A percentile compares a stretch with the other conserved stretches of the same genome.
Conservation (phyloP, 2,329 filamentous ascomycete genomes). For the Nemania bipapillata region DNA sequence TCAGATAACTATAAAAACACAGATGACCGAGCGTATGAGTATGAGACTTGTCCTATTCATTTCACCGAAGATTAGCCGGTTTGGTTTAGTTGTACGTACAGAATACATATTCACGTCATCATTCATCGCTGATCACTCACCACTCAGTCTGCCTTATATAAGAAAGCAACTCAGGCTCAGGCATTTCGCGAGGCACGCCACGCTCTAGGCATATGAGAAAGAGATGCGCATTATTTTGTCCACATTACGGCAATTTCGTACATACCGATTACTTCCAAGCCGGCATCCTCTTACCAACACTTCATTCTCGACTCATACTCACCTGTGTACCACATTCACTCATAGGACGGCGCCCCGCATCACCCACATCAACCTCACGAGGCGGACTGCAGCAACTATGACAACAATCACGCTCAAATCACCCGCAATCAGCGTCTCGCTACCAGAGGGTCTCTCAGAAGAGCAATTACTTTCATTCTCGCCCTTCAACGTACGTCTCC, state of each 20-base stretch:
- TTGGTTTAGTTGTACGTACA: background rate
- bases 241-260: background rate
- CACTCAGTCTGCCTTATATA: background rate
- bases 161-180: too few species aligned
- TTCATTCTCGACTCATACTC: background rate
- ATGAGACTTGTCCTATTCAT: background rate
- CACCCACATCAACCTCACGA: background rate
- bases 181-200: background rate
- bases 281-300: background rate
- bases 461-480: constrained; percentile 60
- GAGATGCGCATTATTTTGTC: constrained; percentile 11
- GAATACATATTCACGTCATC: background rate
- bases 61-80: background rate
- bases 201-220: background rate
- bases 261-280: background rate
- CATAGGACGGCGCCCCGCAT: background rate
- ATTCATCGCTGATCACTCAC: background rate
- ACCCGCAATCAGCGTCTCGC: constrained; percentile 56
- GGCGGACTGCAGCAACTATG: constrained; percentile 47
- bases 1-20: background rate
- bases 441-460: constrained; percentile 58
- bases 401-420: constrained; percentile 56
- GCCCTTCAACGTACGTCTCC: constrained; percentile 60
- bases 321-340: background rate
- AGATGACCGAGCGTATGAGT: background rate